A percentile compares a stretch with the other conserved stretches of the same genome.
Evolutionary conservation across 345 rosid genomes (phyloP).

Genomic region (Syzygium oleosum): DNA sequence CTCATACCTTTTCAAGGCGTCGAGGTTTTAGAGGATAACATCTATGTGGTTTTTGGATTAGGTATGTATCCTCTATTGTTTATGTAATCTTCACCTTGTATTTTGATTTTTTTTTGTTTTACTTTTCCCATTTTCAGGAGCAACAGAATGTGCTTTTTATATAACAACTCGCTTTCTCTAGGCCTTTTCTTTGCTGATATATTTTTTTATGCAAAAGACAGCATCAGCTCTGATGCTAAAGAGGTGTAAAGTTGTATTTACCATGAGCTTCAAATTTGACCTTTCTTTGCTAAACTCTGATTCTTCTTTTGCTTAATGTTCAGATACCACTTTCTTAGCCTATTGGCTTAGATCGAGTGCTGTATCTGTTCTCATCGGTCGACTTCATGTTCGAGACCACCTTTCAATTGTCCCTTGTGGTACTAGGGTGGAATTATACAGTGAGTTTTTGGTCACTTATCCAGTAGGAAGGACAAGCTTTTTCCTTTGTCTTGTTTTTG

Average conservation of each 20-base stretch:
- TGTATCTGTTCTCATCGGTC: neutral
- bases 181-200: neutral
- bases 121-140: neutral
- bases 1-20: slow-evolving; percentile 24
- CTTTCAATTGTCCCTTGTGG: neutral
- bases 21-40: slow-evolving; percentile 21
- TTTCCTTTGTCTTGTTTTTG: neutral
- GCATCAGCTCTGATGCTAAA: neutral
- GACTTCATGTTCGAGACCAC: neutral
- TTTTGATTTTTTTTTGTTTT: slow-evolving; percentile 25
- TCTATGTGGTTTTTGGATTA: slow-evolving; percentile 23
- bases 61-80: slow-evolving; percentile 22
- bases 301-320: neutral
- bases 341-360: neutral
- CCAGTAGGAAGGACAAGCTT: neutral
- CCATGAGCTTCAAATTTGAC: neutral
- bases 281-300: neutral
- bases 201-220: neutral
- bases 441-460: neutral
- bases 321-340: neutral
- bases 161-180: neutral
- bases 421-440: neutral
- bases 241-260: neutral
- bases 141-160: neutral
- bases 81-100: slow-evolving; percentile 22